Conservation (phyloP, 2,329 filamentous ascomycete genomes). For the Paraconiothyrium brasiliense region DNA sequence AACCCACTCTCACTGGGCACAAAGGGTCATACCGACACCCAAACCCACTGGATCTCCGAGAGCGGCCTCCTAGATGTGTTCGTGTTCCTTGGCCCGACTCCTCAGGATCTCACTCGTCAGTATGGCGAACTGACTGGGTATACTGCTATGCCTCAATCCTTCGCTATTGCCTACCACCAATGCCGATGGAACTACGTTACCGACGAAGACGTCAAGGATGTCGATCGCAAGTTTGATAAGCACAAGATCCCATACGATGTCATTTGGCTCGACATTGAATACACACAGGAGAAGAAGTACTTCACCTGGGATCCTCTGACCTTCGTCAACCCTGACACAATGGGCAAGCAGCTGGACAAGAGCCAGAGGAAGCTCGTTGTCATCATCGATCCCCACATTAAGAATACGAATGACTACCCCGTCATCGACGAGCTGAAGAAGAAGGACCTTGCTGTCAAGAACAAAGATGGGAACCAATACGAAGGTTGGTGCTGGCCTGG, state of each 20-base stretch:
- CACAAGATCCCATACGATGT: slow-evolving; percentile 96
- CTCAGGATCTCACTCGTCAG: slow-evolving; percentile 79
- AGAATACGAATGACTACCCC: slow-evolving; percentile 82
- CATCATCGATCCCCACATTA: slow-evolving; percentile 98
- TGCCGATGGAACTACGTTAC: slow-evolving; percentile 99
- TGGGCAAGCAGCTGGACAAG: slow-evolving; percentile 86
- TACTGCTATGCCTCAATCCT: slow-evolving; percentile 90
- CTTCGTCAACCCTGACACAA: slow-evolving; percentile 84
- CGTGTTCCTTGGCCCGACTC: slow-evolving; percentile 89
- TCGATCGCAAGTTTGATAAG: slow-evolving; percentile 96
- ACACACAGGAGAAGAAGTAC: slow-evolving; percentile 96
- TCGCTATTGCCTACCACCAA: slow-evolving; percentile 93
- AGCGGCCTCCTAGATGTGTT: slow-evolving; percentile 90
- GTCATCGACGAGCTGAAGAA: slow-evolving; percentile 83
- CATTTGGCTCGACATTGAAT: slow-evolving; percentile 99
- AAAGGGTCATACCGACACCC: slow-evolving; percentile 75
- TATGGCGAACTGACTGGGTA: slow-evolving; percentile 93
- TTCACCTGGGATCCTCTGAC: slow-evolving; percentile 95
- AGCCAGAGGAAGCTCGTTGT: slow-evolving; percentile 90
- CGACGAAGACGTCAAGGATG: slow-evolving; percentile 95
- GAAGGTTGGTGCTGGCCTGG: slow-evolving; percentile 99
- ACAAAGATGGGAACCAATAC: slow-evolving; percentile 88
- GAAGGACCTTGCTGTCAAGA: slow-evolving; percentile 83
- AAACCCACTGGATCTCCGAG: slow-evolving; percentile 98
- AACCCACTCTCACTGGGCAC: slow-evolving; percentile 82